Base-by-base conservation (phyloP, 495 filamentous ascomycete genomes). In the Rhypophila decipiens region DNA sequence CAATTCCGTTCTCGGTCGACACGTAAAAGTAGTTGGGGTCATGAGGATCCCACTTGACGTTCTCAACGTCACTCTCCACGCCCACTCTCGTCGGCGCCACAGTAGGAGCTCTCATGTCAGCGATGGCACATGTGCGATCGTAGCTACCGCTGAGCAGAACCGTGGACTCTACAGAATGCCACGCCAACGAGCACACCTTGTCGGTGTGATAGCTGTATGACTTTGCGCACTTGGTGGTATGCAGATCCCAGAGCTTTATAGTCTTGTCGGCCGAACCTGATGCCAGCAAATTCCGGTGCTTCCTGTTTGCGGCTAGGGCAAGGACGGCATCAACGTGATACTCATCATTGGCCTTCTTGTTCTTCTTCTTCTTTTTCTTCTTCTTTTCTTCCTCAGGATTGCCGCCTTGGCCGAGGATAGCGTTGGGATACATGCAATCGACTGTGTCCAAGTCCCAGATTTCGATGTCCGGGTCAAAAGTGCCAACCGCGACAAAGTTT, bases 391-490 rank as follows among this genome's bases (percentile, higher is more conserved):
- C 63, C 22, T 61, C 64, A 24, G 61, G 51, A 18, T 70, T 75
- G n/a, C 76, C 78, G 8, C 82, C 84, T 59, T 88, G 85, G n/a
- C 93, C 93, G 23, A 99, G 82, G 45, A 99, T 95, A 5, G 91
- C 91, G 57, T 96, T 90, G 18, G 94, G 93, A 62, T 94, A 97
- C 86, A 99, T 94, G 75, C 84, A 84, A 70, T 99, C 93, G 35
- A 99, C 80, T 1, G 86, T 82, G 60, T 97, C 93, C 36, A 99
- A 74, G 64, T 99, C 88, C 93, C 93, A 99, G 36, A 99, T 80
- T 72, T 99, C 93, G 55, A 99, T 97, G 60, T 99, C 93, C 2
- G 93, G 90, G 57, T 97, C 93, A 76, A 97, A 94, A 1, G 94
- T 97, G 43, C 93, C 93, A 38, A 97, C 79, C 8, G 94, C 93